These are phyloP conservation scores for Venturia effusa DNA, from an alignment of 2,329 filamentous ascomycete species.

Conservation along the genomic window DNA sequence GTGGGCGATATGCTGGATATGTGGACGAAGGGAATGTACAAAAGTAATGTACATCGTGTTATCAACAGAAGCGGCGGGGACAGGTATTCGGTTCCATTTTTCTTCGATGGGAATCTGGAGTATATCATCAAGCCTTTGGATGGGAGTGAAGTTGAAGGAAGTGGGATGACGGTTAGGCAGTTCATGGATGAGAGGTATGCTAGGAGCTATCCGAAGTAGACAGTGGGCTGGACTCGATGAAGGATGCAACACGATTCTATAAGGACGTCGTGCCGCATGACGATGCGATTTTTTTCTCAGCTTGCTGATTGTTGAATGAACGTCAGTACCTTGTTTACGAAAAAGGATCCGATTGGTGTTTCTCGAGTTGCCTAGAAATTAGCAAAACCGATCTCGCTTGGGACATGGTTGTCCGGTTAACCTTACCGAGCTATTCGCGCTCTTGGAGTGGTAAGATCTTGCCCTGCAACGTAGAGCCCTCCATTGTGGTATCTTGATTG, in stretches of 20 bases:
- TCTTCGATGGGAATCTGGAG: constrained; percentile 44
- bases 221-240: no score
- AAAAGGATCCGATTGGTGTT: no score
- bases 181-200: constrained; percentile 18
- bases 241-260: no score
- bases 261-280: no score
- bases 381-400: no score
- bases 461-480: no score
- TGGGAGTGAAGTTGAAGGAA: constrained; percentile 11
- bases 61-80: constrained; percentile 41
- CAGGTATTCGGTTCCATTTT: constrained; percentile 47
- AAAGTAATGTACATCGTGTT: constrained; percentile 44
- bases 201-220: background rate
- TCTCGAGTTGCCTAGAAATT: no score
- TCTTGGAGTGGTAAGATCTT: background rate
- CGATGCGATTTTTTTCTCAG: no score
- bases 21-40: constrained; percentile 44
- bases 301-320: no score
- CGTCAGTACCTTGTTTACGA: no score
- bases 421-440: background rate
- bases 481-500: background rate
- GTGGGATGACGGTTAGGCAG: constrained; percentile 17
- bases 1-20: constrained; percentile 28
- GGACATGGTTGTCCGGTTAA: no score
- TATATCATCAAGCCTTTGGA: constrained; percentile 15